Evolutionary conservation across 768 basidiomycete species (phyloP).

Genomic region (Boletus rubroflammeus): DNA sequence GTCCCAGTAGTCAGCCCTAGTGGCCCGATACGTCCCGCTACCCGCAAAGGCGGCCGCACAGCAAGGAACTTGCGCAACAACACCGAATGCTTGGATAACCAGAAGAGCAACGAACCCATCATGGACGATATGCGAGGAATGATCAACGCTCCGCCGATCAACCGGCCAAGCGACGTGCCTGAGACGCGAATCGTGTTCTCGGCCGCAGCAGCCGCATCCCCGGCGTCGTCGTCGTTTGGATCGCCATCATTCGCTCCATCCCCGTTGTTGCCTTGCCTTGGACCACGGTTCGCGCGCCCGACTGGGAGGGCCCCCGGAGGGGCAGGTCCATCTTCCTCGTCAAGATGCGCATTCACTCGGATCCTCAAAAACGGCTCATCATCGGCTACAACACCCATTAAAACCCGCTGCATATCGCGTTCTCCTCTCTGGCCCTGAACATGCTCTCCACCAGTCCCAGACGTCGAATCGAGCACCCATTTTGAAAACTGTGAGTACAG

Average conservation of each 20-base stretch:
- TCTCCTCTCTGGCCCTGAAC: slow-evolving; percentile 15
- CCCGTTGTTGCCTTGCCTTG: slow-evolving; percentile 14
- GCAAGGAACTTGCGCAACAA: slow-evolving; percentile 27
- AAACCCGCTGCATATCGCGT: slow-evolving; percentile 18
- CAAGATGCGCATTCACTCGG: slow-evolving; percentile 34
- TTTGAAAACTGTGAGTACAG: slow-evolving; percentile 39
- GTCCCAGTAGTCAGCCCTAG: slow-evolving; percentile 14
- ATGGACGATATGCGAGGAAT: slow-evolving; percentile 61
- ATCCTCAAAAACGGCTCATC: slow-evolving; percentile 31
- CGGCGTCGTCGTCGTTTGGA: slow-evolving; percentile 14
- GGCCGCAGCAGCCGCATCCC: slow-evolving; percentile 46
- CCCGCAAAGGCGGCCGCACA: slow-evolving; percentile 18
- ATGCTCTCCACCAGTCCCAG: slow-evolving; percentile 6
- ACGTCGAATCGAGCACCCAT: slow-evolving; percentile 40
- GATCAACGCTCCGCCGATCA: slow-evolving; percentile 65
- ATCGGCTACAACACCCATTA: slow-evolving; percentile 24
- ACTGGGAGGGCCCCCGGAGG: slow-evolving; percentile 13
- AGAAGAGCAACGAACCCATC: slow-evolving; percentile 61
- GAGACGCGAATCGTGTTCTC: slow-evolving; percentile 57
- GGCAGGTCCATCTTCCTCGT: slow-evolving; percentile 21
- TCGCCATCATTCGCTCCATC: slow-evolving; percentile 5
- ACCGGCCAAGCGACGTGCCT: slow-evolving; percentile 58
- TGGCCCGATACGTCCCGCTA: slow-evolving; percentile 13
- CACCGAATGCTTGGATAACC: slow-evolving; percentile 41
- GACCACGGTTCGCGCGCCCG: slow-evolving; percentile 9